These are phyloP conservation scores for Pythium diclinum DNA, from an alignment of 352 stramenopile species.

Conservation along the genomic window DNA sequence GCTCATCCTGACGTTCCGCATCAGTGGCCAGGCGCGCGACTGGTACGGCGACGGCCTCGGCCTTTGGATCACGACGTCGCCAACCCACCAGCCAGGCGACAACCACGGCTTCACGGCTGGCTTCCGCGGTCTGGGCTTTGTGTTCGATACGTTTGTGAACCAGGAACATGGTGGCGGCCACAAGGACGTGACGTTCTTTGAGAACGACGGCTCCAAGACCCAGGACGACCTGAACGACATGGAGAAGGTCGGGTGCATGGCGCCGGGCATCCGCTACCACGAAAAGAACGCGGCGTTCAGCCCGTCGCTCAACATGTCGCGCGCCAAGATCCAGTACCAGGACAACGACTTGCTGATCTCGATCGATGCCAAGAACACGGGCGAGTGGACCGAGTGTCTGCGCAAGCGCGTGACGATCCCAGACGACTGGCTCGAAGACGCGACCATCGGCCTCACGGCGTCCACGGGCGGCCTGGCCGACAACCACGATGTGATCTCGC, in stretches of 20 bases:
- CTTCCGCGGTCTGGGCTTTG: slow-evolving; percentile 70
- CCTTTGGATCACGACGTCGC: slow-evolving; percentile 72
- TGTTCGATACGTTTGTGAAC: slow-evolving; percentile 88
- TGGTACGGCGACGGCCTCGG: slow-evolving; percentile 81
- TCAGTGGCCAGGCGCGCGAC: slow-evolving; percentile 67
- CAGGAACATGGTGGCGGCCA: slow-evolving; percentile 70
- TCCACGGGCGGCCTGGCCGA: slow-evolving; percentile 79
- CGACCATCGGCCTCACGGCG: slow-evolving; percentile 70
- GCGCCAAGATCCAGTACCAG: slow-evolving; percentile 76
- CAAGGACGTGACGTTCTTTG: slow-evolving; percentile 81
- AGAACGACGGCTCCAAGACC: slow-evolving; percentile 74
- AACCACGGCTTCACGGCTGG: slow-evolving; percentile 79
- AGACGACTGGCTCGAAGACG: slow-evolving; percentile 57
- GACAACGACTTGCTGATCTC: slow-evolving; percentile 66
- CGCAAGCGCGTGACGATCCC: slow-evolving; percentile 44
- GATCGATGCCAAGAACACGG: slow-evolving; percentile 70
- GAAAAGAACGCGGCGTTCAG: slow-evolving; percentile 78
- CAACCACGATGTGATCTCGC: slow-evolving; percentile 76
- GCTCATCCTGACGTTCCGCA: slow-evolving; percentile 78
- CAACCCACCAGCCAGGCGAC: slow-evolving; percentile 52
- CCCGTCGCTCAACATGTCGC: slow-evolving; percentile 75
- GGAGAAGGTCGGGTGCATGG: slow-evolving; percentile 72
- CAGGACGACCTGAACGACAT: slow-evolving; percentile 76
- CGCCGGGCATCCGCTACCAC: slow-evolving; percentile 74
- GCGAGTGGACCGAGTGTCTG: slow-evolving; percentile 73